Percentiles rank a stretch among this genome's conserved stretches.
Evolutionary conservation across 2,329 filamentous ascomycete species (phyloP).

Genomic region (Ophiostoma angusticollis): DNA sequence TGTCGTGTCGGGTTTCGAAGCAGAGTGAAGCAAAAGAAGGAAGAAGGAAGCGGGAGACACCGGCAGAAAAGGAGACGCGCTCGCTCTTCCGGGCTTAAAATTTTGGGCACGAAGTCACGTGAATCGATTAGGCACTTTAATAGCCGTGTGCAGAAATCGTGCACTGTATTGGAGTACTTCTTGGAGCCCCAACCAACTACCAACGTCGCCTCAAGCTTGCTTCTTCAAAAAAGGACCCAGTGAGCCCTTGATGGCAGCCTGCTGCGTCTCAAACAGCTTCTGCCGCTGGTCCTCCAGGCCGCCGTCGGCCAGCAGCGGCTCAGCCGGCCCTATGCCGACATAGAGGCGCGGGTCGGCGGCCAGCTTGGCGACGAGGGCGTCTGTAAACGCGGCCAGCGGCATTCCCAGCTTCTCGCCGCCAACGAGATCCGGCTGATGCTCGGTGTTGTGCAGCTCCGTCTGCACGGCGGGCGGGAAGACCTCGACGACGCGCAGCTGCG

Average conservation of each 20-base stretch:
- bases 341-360: slow-evolving; percentile 23
- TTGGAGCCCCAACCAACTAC: not conserved
- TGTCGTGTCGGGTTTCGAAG: too few species aligned
- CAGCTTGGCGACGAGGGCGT: slow-evolving; percentile 27
- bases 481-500: slow-evolving; percentile 26
- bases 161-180: too few species aligned
- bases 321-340: slow-evolving; percentile 23
- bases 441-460: slow-evolving; percentile 32
- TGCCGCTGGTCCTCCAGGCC: slow-evolving; percentile 19
- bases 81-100: too few species aligned
- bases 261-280: slow-evolving; percentile 16
- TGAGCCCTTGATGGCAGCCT: slow-evolving; percentile 11
- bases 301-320: slow-evolving; percentile 15
- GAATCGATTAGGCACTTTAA: too few species aligned
- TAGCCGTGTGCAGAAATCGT: not conserved
- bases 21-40: too few species aligned
- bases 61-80: too few species aligned
- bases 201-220: not conserved
- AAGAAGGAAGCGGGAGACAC: too few species aligned
- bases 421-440: slow-evolving; percentile 27
- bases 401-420: slow-evolving; percentile 32
- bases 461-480: slow-evolving; percentile 28
- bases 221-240: slow-evolving; percentile 15
- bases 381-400: slow-evolving; percentile 30
- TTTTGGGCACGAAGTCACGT: too few species aligned